Conservation (phyloP, 2,329 filamentous ascomycete genomes). For the Penicillium palitans region DNA sequence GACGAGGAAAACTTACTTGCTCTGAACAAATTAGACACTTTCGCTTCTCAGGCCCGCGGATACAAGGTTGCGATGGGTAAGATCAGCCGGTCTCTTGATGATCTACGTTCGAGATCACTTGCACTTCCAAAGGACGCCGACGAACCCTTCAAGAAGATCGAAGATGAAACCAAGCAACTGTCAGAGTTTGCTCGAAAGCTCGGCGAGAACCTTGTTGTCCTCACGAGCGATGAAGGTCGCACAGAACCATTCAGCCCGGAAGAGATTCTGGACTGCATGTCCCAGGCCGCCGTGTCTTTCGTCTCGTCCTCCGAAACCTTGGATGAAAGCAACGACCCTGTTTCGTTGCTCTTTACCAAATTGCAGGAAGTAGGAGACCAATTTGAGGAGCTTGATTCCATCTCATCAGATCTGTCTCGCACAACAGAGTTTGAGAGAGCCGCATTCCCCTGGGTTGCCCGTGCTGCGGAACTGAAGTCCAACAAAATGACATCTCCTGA, state of each 20-base stretch:
- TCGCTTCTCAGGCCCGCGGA: slow-evolving; percentile 74
- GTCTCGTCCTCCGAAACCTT: slow-evolving; percentile 27
- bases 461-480: slow-evolving; percentile 77
- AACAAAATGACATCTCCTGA: slow-evolving; percentile 79
- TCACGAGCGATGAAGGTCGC: slow-evolving; percentile 72
- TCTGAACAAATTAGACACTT: slow-evolving; percentile 66
- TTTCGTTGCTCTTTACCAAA: slow-evolving; percentile 67
- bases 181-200: slow-evolving; percentile 66
- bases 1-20: slow-evolving; percentile 71
- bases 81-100: slow-evolving; percentile 72
- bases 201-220: slow-evolving; percentile 63
- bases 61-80: slow-evolving; percentile 82
- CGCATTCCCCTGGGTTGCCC: slow-evolving; percentile 77
- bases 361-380: slow-evolving; percentile 64
- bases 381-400: slow-evolving; percentile 68
- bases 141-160: slow-evolving; percentile 69
- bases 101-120: slow-evolving; percentile 73
- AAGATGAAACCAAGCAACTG: slow-evolving; percentile 64
- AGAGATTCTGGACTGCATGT: slow-evolving; percentile 66
- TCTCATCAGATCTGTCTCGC: slow-evolving; percentile 69
- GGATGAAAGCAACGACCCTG: slow-evolving; percentile 55
- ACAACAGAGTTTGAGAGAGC: slow-evolving; percentile 77
- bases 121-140: slow-evolving; percentile 68
- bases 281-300: slow-evolving; percentile 31
- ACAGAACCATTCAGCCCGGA: slow-evolving; percentile 64